Evolutionary conservation across 1,284 basidiomycete species (phyloP), one percentile per base, ranked within the genome.

Genomic region (Xerocomus nothofagi): DNA sequence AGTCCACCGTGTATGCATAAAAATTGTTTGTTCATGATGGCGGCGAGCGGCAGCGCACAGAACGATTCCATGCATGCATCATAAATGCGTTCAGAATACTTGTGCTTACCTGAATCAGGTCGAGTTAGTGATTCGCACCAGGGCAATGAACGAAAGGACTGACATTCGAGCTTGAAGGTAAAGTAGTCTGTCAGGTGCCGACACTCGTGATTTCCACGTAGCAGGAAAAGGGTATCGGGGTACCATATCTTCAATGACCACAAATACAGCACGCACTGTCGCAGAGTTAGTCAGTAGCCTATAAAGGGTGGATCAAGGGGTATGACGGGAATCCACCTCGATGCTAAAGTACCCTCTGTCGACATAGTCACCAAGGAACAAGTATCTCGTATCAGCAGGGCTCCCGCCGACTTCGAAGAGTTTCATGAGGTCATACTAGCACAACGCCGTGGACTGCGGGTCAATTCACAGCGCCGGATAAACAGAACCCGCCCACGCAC

Each of bases 1-100:
- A 97, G 78, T 34, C 93, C 94, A 47, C 93, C 93, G 61, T 97
- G 93, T 52, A 97, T 94, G 71, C 94, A 97, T 54, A 97, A 75
- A 73, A 97, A 97, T 70, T 97, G 93, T 72, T 96, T 96, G 79
- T 97, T 97, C 91, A 97, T 95, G 66, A 97, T 74, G 15, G 93
- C 94, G 0, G 93, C 93, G 1, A 97, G 80, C 1, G 94, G 94
- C 3, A 97, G 77, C 4, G 89, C 82, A 70, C 93, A 96, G 76
- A 97, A 97, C 0, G 91, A 91, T 45, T 94, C 89, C 87, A 93
- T 93, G 76, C 88, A 91, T 23, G 88, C 90, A 57, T 95, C 90
- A 69, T 94, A 95, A 49, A 95, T 81, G 21, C 83, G 81, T 60
- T 94, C 92, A 1, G 90, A 93, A 71, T 95, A 95, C 72, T 94